Evolutionary conservation across 192 early-diverging fungal species (phyloP).

Genomic region (Backusella mclennaniae): DNA sequence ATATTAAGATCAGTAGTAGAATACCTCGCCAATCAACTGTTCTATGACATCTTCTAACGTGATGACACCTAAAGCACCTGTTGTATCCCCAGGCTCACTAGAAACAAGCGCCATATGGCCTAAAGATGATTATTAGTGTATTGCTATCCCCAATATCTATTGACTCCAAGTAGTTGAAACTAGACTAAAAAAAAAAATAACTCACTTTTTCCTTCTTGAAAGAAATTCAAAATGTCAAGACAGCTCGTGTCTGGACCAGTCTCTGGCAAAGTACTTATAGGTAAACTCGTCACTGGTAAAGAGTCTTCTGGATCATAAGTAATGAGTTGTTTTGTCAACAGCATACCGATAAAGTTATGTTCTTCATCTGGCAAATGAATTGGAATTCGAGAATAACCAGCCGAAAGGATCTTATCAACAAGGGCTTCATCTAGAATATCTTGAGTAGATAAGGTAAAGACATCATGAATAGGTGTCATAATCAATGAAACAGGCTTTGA

Average conservation of each 20-base stretch:
- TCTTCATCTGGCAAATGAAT: constrained; percentile 57
- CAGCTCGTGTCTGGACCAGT: constrained; percentile 51
- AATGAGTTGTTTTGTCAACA: constrained; percentile 74
- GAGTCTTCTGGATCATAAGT: constrained; percentile 68
- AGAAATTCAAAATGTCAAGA: constrained; percentile 77
- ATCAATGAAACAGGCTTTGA: constrained; percentile 66
- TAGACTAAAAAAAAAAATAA: not conserved
- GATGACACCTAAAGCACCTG: constrained; percentile 63
- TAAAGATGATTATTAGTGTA: constrained; percentile 4
- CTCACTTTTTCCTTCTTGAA: constrained; percentile 73
- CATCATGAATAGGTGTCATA: constrained; percentile 69
- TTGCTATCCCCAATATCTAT: not conserved
- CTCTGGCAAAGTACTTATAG: constrained; percentile 47
- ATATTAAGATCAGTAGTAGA: not conserved
- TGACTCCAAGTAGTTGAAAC: not conserved
- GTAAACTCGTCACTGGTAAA: constrained; percentile 55
- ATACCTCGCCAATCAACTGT: constrained; percentile 63
- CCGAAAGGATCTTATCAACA: constrained; percentile 55
- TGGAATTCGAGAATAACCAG: constrained; percentile 75
- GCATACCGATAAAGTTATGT: constrained; percentile 67
- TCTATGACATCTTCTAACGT: constrained; percentile 82
- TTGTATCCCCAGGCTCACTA: constrained; percentile 41
- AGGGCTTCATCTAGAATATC: constrained; percentile 53
- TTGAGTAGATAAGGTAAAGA: constrained; percentile 63
- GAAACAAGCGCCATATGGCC: constrained; percentile 70